Evolutionary conservation across 2,329 filamentous ascomycete species (phyloP), one percentile per base, ranked within the genome.

Genomic region (Sarocladiaceae sp.): DNA sequence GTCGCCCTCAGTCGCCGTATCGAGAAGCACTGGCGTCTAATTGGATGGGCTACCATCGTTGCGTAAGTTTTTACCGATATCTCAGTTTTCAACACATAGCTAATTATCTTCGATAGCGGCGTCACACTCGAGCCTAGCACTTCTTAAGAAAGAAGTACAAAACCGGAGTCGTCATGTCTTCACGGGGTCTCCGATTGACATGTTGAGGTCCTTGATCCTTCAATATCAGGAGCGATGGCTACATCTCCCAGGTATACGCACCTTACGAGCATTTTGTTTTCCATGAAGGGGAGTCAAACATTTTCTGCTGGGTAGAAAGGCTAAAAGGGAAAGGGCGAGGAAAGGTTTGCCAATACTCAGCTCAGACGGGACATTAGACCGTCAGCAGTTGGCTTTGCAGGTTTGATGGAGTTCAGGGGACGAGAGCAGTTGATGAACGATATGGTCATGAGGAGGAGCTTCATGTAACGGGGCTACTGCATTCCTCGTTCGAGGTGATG

Each of bases 11-110:
- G 83, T 64, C 79, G 93, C 70, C 87, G 93, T 82, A 96, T 97
- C 59, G 93, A 98, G 70, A 97, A 97, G 81, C 91, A 96, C 70
- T 97, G 91, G 91, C 87, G 89, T 70, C 76, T 94, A 61, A 94
- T 95, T 58, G 88, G 88, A 57, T 94, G 88, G 88, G 85, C 85
- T 48, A 89, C 85, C 53, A 88, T 88, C 62, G 81, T 83, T 56
- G 75, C 75, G 74, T 78, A 70, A 71, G 74, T 41, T 72, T 16
- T 18, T n/a, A 43, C 20, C 16, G 27, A 12, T n/a, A 29, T 24
- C 20, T 33, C 23, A 35, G 13, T 33, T 10, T 33, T 26, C 11
- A 6, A 16, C 16, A 21, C 11, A n/a, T 18, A 29, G 20, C 19
- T 32, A 41, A 34, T 46, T 52, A 48, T 45, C 15, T 12, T 41